Evolutionary conservation across 2,329 filamentous ascomycete species (phyloP).

Genomic region (Pestalotiopsis sp.): DNA sequence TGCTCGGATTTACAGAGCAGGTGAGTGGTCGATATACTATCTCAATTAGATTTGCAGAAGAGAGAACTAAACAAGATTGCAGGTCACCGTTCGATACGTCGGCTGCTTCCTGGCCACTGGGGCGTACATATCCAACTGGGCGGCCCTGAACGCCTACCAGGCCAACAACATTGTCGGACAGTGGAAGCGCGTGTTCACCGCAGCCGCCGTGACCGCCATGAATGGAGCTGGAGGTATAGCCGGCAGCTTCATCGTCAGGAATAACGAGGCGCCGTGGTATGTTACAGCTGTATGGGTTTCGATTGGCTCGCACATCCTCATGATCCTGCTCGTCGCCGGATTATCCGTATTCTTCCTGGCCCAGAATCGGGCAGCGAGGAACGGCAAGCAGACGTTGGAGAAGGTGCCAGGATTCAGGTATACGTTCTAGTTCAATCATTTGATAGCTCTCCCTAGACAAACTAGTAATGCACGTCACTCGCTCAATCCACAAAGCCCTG

Average conservation of each 20-base stretch:
- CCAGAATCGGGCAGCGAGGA: conserved; percentile 49
- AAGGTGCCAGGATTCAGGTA: conserved; percentile 36
- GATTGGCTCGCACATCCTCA: conserved; percentile 64
- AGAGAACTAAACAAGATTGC: conserved; percentile 17
- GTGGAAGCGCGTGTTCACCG: conserved; percentile 66
- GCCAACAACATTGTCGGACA: conserved; percentile 65
- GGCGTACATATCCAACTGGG: conserved; percentile 71
- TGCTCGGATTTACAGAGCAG: conserved; percentile 63
- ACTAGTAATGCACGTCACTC: not conserved
- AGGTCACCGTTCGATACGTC: conserved; percentile 63
- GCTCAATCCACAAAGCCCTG: not conserved
- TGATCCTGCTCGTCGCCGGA: conserved; percentile 52
- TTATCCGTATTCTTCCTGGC: conserved; percentile 56
- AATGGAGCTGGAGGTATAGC: conserved; percentile 67
- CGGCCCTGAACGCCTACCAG: conserved; percentile 64
- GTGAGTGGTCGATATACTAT: conserved; percentile 50
- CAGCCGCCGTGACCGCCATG: conserved; percentile 59
- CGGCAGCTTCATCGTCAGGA: conserved; percentile 65
- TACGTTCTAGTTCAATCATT: conserved; percentile 15
- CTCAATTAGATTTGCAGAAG: not conserved
- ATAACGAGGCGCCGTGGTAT: conserved; percentile 63
- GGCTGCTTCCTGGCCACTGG: conserved; percentile 68
- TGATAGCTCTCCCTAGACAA: not conserved
- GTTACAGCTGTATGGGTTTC: conserved; percentile 68
- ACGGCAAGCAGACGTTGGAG: conserved; percentile 52